phyloP scores from a whole-genome alignment of 371 early-diverging fungal genomes.

The Choanephora cucurbitarum region DNA sequence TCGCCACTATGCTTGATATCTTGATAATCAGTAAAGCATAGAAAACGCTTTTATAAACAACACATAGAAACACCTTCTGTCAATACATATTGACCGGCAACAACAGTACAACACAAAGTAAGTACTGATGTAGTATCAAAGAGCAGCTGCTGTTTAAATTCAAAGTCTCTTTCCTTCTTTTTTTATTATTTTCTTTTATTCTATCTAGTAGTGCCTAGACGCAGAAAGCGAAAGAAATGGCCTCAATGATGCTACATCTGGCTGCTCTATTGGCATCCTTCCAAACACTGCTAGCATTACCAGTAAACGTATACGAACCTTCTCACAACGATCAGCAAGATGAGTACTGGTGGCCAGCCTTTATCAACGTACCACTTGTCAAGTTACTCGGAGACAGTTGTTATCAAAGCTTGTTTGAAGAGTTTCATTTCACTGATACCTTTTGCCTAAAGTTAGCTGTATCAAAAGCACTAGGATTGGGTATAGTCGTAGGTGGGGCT shows the following conservation, averaged over 20 bases:
- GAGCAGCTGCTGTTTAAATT: no score
- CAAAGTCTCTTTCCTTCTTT: no score
- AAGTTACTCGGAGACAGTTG: constrained; percentile 72
- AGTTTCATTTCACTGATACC: constrained; percentile 64
- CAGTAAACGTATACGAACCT: background rate
- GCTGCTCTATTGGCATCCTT: no score
- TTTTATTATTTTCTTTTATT: background rate
- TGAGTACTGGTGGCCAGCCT: constrained; percentile 13
- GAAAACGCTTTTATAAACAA: no score
- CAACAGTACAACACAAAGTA: no score
- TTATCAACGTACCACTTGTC: constrained; percentile 52
- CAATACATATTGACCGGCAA: no score
- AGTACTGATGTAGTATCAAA: no score
- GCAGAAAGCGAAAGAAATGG: background rate
- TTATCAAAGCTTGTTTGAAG: constrained; percentile 67
- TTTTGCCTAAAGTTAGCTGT: constrained; percentile 80
- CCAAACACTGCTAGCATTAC: background rate
- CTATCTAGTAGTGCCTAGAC: background rate
- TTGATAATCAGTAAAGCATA: no score
- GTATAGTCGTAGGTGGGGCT: constrained; percentile 87
- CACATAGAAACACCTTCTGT: no score
- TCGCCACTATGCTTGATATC: no score
- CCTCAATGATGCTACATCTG: no score
- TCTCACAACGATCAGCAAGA: background rate
- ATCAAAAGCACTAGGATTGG: constrained; percentile 89